phyloP scores from a whole-genome alignment of 306 rosid species.

The Vigna angularis region DNA sequence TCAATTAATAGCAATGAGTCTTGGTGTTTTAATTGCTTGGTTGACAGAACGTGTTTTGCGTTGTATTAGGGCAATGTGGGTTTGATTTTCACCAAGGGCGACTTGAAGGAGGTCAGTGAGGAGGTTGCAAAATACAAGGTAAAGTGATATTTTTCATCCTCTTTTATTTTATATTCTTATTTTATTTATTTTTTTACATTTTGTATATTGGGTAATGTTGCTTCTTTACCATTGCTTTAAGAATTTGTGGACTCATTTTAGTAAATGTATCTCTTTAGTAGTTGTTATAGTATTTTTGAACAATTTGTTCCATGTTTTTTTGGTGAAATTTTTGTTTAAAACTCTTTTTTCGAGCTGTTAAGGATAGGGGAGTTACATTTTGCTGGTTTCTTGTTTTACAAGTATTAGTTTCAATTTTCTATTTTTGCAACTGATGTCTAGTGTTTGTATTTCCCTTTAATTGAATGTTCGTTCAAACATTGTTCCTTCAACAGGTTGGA shows the following conservation, averaged over 20 bases:
- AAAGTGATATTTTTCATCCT: background rate
- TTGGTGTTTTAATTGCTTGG: background rate
- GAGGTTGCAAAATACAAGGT: conserved; percentile 98
- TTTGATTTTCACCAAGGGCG: conserved; percentile 89
- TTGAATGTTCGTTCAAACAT: background rate
- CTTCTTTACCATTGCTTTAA: too few species aligned
- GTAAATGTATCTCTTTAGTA: background rate
- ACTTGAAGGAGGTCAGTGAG: conserved; percentile 92
- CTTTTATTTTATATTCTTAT: too few species aligned
- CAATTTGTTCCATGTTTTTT: background rate
- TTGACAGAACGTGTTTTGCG: background rate
- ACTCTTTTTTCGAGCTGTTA: too few species aligned
- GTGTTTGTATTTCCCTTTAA: background rate
- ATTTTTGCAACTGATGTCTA: background rate
- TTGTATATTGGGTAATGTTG: background rate
- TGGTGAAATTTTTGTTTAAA: background rate
- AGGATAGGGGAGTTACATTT: too few species aligned
- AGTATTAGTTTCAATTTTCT: background rate
- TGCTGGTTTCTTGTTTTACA: too few species aligned
- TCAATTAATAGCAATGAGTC: background rate
- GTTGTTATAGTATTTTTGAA: background rate
- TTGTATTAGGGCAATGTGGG: conserved; percentile 82
- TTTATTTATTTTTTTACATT: background rate
- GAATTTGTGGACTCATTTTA: background rate
- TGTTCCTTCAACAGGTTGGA: too few species aligned